Conservation (phyloP, 2,329 filamentous ascomycete species). For the Thelonectria discophora region DNA sequence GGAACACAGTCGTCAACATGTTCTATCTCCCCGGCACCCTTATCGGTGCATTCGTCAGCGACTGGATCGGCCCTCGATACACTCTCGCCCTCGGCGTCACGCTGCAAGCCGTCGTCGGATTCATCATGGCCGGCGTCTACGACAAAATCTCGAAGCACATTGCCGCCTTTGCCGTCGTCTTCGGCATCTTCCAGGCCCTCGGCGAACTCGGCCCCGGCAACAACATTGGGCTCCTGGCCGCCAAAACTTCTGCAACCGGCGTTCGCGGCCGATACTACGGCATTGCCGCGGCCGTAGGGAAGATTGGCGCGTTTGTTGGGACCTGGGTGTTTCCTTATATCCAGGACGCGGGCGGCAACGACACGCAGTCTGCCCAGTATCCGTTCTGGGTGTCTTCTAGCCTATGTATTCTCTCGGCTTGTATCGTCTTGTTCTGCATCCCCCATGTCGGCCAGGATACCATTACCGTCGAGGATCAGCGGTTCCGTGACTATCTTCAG, state of each 20-base stretch:
- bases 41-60: slow-evolving; percentile 78
- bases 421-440: slow-evolving; percentile 66
- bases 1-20: slow-evolving; percentile 87
- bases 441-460: slow-evolving; percentile 87
- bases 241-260: slow-evolving; percentile 87
- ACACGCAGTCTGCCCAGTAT: slow-evolving; percentile 74
- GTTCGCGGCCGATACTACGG: slow-evolving; percentile 81
- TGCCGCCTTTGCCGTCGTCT: slow-evolving; percentile 50
- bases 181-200: slow-evolving; percentile 50
- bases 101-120: slow-evolving; percentile 80
- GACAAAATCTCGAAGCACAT: slow-evolving; percentile 66
- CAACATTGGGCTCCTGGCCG: slow-evolving; percentile 88
- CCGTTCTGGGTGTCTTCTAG: slow-evolving; percentile 87
- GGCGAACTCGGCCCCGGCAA: slow-evolving; percentile 79
- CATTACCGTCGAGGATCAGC: slow-evolving; percentile 78
- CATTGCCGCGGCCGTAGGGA: slow-evolving; percentile 76
- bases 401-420: slow-evolving; percentile 79
- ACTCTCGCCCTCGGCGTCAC: slow-evolving; percentile 76
- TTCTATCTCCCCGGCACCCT: slow-evolving; percentile 90
- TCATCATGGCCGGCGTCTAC: slow-evolving; percentile 88
- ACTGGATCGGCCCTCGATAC: slow-evolving; percentile 80
- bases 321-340: slow-evolving; percentile 84
- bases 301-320: slow-evolving; percentile 85
- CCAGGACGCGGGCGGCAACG: slow-evolving; percentile 64
- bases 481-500: slow-evolving; percentile 78